Percentiles rank a stretch among this genome's conserved stretches.
Conservation (phyloP, 2,329 filamentous ascomycete species). For the Colletotrichum eleusines region DNA sequence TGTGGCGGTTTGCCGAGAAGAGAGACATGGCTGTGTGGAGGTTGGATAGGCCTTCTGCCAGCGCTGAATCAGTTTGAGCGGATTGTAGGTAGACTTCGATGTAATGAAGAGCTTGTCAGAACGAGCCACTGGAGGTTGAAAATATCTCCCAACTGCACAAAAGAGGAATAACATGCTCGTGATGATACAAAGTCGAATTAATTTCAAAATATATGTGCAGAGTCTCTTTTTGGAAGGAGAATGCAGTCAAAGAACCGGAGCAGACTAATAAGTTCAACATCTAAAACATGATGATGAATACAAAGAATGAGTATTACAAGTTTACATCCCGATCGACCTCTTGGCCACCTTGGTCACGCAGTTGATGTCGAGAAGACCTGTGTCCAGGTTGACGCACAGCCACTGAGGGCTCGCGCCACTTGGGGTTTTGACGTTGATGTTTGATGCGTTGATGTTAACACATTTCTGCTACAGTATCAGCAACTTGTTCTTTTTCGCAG, state of each 20-base stretch:
- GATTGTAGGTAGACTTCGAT: background rate
- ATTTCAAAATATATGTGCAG: background rate
- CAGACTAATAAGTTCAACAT: background rate
- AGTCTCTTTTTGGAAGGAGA: background rate
- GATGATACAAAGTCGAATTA: background rate
- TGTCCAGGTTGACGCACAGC: conserved; percentile 38
- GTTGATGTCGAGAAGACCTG: conserved; percentile 35
- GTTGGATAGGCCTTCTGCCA: background rate
- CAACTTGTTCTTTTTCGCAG: background rate
- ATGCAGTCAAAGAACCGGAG: background rate
- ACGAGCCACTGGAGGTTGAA: background rate
- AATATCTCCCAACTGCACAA: background rate
- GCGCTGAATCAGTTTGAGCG: background rate
- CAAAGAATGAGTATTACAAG: background rate
- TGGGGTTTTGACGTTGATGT: conserved; percentile 36
- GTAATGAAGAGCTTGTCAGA: background rate
- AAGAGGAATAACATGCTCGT: background rate
- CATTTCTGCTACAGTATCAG: conserved; percentile 31
- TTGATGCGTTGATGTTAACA: conserved; percentile 39
- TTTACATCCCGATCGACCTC: background rate
- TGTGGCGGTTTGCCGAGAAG: conserved; percentile 27
- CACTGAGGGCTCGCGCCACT: conserved; percentile 38
- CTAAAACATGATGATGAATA: background rate
- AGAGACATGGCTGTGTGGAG: conserved; percentile 30
- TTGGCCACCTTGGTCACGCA: conserved; percentile 34